Evolutionary conservation across 139 green algal genomes (phyloP).

Genomic region (Desmodesmus armatus): DNA sequence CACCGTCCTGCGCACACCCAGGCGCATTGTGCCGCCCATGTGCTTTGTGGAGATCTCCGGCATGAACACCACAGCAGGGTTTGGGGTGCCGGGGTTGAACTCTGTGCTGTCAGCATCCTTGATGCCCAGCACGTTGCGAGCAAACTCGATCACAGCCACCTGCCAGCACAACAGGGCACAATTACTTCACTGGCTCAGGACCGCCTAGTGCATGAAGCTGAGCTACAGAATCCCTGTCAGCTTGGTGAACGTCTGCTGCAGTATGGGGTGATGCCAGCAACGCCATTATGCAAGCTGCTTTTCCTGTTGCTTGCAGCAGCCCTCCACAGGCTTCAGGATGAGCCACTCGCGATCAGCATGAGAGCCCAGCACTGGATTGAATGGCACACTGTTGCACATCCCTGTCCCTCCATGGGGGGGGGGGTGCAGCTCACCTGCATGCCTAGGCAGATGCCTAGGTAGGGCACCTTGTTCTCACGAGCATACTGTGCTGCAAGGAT

Average conservation of each 20-base stretch:
- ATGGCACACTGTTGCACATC: too few relatives aligned
- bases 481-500: slow-evolving; percentile 93
- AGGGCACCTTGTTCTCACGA: slow-evolving; percentile 83
- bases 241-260: too few relatives aligned
- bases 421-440: slow-evolving; percentile 92
- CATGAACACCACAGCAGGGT: slow-evolving; percentile 98
- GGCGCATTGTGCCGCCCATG: slow-evolving; percentile 96
- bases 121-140: slow-evolving; percentile 89
- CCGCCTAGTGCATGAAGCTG: too few relatives aligned
- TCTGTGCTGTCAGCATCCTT: slow-evolving; percentile 92
- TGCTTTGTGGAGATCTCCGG: slow-evolving; percentile 82
- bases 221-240: too few relatives aligned
- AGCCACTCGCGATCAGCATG: too few relatives aligned
- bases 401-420: too few relatives aligned
- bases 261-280: too few relatives aligned
- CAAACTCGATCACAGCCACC: slow-evolving; percentile 98
- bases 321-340: too few relatives aligned
- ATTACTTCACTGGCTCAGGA: too few relatives aligned
- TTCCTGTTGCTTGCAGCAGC: too few relatives aligned
- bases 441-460: slow-evolving; percentile 99
- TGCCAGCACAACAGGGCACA: slow-evolving; percentile 58
- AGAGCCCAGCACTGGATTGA: too few relatives aligned
- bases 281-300: too few relatives aligned
- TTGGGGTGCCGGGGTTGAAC: slow-evolving; percentile 82
- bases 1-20: slow-evolving; percentile 91